phyloP scores from a whole-genome alignment of 805 yeast genomes.

The Candida orba region DNA sequence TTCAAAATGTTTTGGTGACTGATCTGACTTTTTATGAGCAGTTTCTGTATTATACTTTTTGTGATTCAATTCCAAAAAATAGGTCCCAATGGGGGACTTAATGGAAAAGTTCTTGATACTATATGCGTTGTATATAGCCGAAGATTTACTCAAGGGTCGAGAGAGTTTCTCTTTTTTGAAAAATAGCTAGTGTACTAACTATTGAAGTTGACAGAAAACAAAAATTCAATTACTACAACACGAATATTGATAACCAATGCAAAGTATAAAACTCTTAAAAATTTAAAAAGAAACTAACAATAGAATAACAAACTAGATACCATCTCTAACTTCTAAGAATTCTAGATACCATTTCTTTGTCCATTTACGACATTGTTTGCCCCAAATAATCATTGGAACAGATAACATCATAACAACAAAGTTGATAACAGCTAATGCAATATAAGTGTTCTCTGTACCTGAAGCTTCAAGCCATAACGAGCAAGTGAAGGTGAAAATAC shows the following conservation, averaged over 20 bases:
- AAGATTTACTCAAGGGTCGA: too few relatives aligned
- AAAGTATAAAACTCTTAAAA: not conserved
- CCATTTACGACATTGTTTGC: constrained; percentile 51
- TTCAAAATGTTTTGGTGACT: too few relatives aligned
- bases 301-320: constrained; percentile 15
- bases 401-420: constrained; percentile 50
- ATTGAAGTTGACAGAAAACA: too few relatives aligned
- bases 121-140: too few relatives aligned
- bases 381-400: constrained; percentile 52
- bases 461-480: constrained; percentile 50
- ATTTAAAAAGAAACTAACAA: not conserved
- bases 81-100: too few relatives aligned
- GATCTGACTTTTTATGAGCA: too few relatives aligned
- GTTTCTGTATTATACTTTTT: too few relatives aligned
- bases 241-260: not conserved
- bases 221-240: too few relatives aligned
- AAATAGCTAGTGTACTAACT: too few relatives aligned
- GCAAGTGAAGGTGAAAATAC: constrained; percentile 60
- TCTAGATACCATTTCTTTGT: constrained; percentile 49
- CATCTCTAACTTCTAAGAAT: constrained; percentile 47
- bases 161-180: too few relatives aligned
- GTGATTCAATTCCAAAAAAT: too few relatives aligned
- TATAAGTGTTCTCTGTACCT: constrained; percentile 53
- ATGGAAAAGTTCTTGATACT: too few relatives aligned
- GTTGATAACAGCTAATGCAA: constrained; percentile 53